Conservation (phyloP, 768 basidiomycete genomes). For the Lactarius sp. region DNA sequence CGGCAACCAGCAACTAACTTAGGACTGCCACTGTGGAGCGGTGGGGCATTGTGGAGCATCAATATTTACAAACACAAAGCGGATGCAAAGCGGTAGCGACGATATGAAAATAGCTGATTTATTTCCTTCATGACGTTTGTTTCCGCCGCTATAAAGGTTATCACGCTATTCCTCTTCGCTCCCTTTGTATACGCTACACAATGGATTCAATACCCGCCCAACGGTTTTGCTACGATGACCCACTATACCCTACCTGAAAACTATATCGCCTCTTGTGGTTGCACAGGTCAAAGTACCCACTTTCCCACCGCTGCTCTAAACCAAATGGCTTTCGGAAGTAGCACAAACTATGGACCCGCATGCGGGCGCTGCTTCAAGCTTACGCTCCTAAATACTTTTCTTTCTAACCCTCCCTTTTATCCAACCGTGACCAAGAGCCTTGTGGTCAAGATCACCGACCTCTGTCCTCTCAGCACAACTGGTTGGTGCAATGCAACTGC, state of each 20-base stretch:
- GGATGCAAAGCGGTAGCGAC: too few species aligned
- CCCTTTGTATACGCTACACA: slow-evolving; percentile 29
- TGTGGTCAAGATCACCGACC: slow-evolving; percentile 73
- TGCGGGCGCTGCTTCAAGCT: slow-evolving; percentile 80
- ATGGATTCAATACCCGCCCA: slow-evolving; percentile 62
- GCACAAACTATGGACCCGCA: slow-evolving; percentile 60
- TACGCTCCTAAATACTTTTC: slow-evolving; percentile 64
- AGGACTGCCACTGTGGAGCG: too few species aligned
- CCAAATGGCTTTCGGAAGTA: slow-evolving; percentile 76
- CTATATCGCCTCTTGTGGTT: slow-evolving; percentile 73
- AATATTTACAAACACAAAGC: too few species aligned
- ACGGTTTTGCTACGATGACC: slow-evolving; percentile 72
- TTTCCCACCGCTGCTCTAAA: slow-evolving; percentile 79
- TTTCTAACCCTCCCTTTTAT: slow-evolving; percentile 62
- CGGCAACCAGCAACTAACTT: too few species aligned
- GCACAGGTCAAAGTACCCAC: slow-evolving; percentile 47
- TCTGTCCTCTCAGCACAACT: slow-evolving; percentile 58
- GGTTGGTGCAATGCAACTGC: slow-evolving; percentile 73
- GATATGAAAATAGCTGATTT: too few species aligned
- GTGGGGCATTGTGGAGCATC: too few species aligned
- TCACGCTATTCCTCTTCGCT: slow-evolving; percentile 8
- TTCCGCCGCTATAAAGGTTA: too few species aligned
- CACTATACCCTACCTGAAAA: slow-evolving; percentile 55
- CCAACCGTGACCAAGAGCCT: slow-evolving; percentile 56
- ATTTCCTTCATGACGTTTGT: too few species aligned